A percentile compares a stretch with the other conserved stretches of the same genome.
Evolutionary conservation across 768 basidiomycete genomes (phyloP).

Genomic region (Lactarius tabidus): DNA sequence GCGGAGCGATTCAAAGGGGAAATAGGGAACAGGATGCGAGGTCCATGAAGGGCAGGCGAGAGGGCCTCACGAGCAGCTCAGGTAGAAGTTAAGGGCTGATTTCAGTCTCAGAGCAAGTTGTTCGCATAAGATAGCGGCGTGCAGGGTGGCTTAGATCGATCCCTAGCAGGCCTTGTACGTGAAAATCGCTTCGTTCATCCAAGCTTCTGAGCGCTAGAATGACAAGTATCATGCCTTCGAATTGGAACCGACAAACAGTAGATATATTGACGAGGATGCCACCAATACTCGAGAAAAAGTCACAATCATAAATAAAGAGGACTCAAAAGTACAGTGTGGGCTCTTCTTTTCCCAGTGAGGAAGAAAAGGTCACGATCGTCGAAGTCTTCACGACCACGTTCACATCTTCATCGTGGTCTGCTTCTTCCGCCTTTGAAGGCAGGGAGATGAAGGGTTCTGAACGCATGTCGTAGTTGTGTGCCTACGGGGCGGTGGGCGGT

Average conservation of each 20-base stretch:
- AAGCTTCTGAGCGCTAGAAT: neutral
- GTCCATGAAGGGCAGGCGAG: neutral
- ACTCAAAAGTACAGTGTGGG: neutral
- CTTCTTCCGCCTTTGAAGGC: neutral
- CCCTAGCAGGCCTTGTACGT: neutral
- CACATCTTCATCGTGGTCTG: neutral
- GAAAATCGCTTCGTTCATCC: neutral
- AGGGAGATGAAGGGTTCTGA: neutral
- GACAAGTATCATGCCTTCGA: too few relatives aligned
- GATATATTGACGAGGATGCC: neutral
- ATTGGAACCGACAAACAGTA: neutral
- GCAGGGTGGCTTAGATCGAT: neutral
- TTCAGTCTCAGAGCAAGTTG: neutral
- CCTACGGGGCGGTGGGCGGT: neutral
- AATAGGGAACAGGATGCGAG: neutral
- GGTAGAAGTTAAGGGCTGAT: neutral
- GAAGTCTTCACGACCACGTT: neutral
- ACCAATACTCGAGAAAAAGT: too few relatives aligned
- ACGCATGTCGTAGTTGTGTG: neutral
- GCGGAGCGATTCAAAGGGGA: neutral
- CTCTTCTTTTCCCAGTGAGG: neutral
- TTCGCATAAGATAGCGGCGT: neutral
- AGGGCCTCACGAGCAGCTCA: neutral
- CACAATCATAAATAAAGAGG: neutral
- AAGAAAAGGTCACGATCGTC: neutral